These are phyloP conservation scores for Boletus edulis DNA, from an alignment of 768 basidiomycete genomes.

Conservation along the genomic window DNA sequence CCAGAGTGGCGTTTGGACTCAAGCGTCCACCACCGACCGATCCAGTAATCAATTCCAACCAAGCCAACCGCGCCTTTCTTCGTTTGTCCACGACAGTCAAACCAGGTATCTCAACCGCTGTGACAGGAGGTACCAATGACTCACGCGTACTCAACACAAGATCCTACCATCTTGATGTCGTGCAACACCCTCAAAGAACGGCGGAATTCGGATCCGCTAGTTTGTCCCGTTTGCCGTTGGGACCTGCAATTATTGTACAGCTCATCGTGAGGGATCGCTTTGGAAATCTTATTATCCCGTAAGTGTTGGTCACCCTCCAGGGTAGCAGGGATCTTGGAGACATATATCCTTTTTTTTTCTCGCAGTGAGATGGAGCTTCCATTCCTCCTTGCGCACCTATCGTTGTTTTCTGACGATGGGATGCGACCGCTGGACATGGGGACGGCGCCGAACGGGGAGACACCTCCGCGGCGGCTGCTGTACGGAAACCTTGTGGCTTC, in stretches of 20 bases:
- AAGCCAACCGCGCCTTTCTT: constrained; percentile 52
- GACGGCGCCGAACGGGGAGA: constrained; percentile 44
- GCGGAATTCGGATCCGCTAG: constrained; percentile 77
- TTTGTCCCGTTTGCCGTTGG: constrained; percentile 77
- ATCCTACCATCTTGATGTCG: constrained; percentile 77
- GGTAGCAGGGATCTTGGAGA: constrained; percentile 20
- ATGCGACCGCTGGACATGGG: constrained; percentile 59
- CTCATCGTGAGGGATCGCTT: constrained; percentile 71
- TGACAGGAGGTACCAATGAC: constrained; percentile 10
- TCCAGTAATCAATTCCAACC: constrained; percentile 37
- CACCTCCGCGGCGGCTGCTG: constrained; percentile 56
- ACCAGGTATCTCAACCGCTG: constrained; percentile 42
- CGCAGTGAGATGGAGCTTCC: constrained; percentile 82
- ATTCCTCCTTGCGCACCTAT: constrained; percentile 83
- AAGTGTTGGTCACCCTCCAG: constrained; percentile 38
- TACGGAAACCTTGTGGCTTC: constrained; percentile 87
- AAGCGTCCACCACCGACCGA: constrained; percentile 24
- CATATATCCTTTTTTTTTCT: constrained; percentile 15
- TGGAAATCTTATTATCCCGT: constrained; percentile 77
- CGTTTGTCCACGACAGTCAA: constrained; percentile 53
- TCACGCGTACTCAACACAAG: constrained; percentile 34
- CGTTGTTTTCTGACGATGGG: constrained; percentile 72
- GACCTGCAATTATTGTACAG: constrained; percentile 81
- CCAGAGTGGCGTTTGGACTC: constrained; percentile 28
- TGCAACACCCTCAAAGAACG: constrained; percentile 80